phyloP scores from a whole-genome alignment of 305 asterid species.

The Solanum hybrid region DNA sequence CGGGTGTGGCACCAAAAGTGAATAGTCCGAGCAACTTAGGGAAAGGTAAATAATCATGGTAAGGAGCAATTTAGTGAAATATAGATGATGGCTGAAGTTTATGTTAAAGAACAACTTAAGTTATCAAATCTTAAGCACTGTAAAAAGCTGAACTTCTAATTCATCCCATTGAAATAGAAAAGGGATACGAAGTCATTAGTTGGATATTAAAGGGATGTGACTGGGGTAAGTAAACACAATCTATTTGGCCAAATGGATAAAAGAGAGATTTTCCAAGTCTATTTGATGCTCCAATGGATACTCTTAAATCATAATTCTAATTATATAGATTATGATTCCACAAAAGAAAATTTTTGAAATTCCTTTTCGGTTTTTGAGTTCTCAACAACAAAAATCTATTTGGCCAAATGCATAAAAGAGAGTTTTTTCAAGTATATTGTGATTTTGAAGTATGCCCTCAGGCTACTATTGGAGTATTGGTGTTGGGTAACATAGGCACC shows the following conservation, averaged over 20 bases:
- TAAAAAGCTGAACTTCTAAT: neutral
- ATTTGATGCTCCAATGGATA: neutral
- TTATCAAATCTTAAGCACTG: neutral
- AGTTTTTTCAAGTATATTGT: neutral
- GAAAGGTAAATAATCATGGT: neutral
- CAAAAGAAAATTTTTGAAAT: neutral
- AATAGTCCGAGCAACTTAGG: neutral
- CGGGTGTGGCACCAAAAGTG: neutral
- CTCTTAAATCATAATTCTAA: neutral
- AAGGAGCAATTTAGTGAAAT: neutral
- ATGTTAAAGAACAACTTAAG: neutral
- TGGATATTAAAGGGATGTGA: neutral
- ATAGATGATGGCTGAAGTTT: neutral
- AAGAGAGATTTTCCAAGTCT: neutral
- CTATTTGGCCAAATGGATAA: neutral
- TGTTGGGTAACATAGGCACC: neutral
- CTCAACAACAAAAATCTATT: neutral
- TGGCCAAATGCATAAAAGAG: neutral
- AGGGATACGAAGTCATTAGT: neutral
- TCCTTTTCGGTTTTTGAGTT: neutral
- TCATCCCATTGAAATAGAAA: neutral
- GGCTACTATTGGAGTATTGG: neutral
- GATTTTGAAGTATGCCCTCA: neutral
- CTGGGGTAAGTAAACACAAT: neutral
- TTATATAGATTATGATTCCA: neutral